These are phyloP conservation scores for Botrytis byssoidea DNA, from an alignment of 2,329 filamentous ascomycete species.

Conservation along the genomic window DNA sequence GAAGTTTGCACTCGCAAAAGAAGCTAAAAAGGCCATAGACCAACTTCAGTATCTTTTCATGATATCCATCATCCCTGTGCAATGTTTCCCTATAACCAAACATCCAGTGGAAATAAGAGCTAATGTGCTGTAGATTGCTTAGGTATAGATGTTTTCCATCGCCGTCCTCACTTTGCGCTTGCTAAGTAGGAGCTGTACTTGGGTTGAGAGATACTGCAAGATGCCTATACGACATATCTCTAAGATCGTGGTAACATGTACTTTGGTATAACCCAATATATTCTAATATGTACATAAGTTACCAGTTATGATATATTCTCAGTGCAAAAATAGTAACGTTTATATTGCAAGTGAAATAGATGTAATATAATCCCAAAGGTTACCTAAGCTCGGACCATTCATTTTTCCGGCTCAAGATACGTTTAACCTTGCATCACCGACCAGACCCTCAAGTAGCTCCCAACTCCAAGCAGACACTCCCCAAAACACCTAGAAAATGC, in stretches of 20 bases:
- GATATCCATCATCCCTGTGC: not conserved
- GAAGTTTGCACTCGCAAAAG: not conserved
- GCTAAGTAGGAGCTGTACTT: not conserved
- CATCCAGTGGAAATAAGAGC: no score
- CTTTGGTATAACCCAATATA: not conserved
- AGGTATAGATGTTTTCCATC: not conserved
- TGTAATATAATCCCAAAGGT: not conserved
- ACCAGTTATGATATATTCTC: not conserved
- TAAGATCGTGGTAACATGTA: no score
- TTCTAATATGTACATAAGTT: not conserved
- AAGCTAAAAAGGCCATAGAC: not conserved
- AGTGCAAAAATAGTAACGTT: not conserved
- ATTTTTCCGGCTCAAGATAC: slow-evolving; percentile 12
- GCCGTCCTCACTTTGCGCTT: not conserved
- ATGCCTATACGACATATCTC: not conserved
- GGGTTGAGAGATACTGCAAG: not conserved
- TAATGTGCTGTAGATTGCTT: not conserved
- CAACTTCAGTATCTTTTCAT: not conserved
- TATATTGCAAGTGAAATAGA: not conserved
- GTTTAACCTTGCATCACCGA: not conserved
- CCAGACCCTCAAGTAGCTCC: not conserved
- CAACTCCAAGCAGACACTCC: not conserved
- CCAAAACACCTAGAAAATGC: slow-evolving; percentile 3
- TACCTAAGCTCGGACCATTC: not conserved
- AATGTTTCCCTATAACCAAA: no score